Evolutionary conservation across 2,329 filamentous ascomycete species (phyloP), one percentile per base, ranked within the genome.

Genomic region (Dactylella cylindrospora): DNA sequence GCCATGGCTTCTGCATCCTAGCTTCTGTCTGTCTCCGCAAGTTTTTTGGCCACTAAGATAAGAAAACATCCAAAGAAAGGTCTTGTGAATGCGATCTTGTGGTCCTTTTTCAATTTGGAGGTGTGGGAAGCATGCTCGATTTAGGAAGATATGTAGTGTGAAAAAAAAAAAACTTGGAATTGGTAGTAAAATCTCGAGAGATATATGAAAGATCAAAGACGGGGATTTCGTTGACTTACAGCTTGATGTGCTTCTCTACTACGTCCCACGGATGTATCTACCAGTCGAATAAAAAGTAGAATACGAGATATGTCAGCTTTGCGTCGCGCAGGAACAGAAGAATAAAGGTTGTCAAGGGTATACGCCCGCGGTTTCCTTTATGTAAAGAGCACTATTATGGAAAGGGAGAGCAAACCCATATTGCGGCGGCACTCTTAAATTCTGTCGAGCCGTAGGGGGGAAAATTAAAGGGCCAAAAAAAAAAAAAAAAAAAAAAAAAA

Each of bases 41-140:
- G 43, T 31, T 39, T 62, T 54, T 49, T 62, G 38, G 54, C 57
- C 57, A 62, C 54, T 49, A 50, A 49, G 28, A 53, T 38, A 45
- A 62, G 49, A 44, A 45, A 49, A 49, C 54, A 62, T 49, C 57
- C 54, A 49, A 62, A 49, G 54, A 54, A 62, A 45, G 49, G 57
- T 62, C 57, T 62, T 62, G 57, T 62, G 49, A 50, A 62, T 62
- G 43, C 53, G 44, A 49, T 62, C 57, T 62, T 62, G 57, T 62
- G 57, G 49, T 54, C 57, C 53, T 54, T 35, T n/a, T 54, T 47
- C 49, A 38, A 62, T 54, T 62, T 54, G 47, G 41, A 36, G 57
- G 57, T 54, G 53, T 61, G 57, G 49, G 43, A 62, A 39, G 57
- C 39, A 54, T n/a, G n/a, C n/a, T n/a, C n/a, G n/a, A n/a, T n/a